Evolutionary conservation across 768 basidiomycete species (phyloP).

Genomic region (Clathrus columnatus): DNA sequence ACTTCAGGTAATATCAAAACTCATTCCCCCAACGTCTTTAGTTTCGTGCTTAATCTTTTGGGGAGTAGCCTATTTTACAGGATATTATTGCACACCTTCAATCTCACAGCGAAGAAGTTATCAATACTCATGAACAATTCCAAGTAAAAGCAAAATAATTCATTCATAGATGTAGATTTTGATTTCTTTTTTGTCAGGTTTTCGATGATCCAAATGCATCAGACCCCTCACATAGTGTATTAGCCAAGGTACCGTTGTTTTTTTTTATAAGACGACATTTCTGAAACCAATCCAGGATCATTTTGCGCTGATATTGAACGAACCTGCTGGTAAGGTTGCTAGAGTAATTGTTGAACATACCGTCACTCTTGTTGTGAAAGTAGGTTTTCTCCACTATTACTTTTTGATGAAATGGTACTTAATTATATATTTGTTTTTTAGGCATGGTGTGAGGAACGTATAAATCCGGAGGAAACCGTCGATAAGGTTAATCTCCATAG

Average conservation of each 20-base stretch:
- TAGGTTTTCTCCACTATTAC: slow-evolving; percentile 15
- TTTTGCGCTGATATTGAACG: slow-evolving; percentile 62
- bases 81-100: slow-evolving; percentile 48
- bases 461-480: slow-evolving; percentile 36
- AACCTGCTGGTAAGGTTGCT: slow-evolving; percentile 68
- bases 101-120: slow-evolving; percentile 59
- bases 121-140: slow-evolving; percentile 61
- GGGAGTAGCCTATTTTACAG: slow-evolving; percentile 47
- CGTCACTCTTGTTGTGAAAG: slow-evolving; percentile 50
- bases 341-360: slow-evolving; percentile 54
- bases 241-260: slow-evolving; percentile 48
- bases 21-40: background rate
- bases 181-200: slow-evolving; percentile 31
- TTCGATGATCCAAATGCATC: slow-evolving; percentile 60
- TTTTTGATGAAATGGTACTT: background rate
- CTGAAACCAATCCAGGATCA: slow-evolving; percentile 41
- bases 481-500: slow-evolving; percentile 27
- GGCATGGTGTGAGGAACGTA: slow-evolving; percentile 40
- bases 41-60: background rate
- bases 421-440: slow-evolving; percentile 13
- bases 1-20: slow-evolving; percentile 32
- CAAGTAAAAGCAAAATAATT: slow-evolving; percentile 27
- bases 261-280: background rate
- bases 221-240: slow-evolving; percentile 64
- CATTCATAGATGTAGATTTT: background rate